phyloP scores from a whole-genome alignment of 2,329 filamentous ascomycete species.

The Amauroascus niger region DNA sequence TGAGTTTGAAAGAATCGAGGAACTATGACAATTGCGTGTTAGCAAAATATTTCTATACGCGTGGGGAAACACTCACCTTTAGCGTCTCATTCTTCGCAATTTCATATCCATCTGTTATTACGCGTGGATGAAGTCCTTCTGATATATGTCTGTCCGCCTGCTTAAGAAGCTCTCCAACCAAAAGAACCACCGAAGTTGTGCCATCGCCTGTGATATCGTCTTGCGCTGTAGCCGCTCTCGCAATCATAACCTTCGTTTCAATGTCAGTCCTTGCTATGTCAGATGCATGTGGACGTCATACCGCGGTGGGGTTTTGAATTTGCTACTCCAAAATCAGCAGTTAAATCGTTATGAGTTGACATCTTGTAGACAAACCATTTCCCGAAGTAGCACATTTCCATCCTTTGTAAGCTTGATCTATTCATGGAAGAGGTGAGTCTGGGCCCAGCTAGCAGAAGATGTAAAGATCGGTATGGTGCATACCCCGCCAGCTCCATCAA shows the following conservation, averaged over 20 bases:
- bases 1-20: conserved; percentile 85
- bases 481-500: conserved; percentile 53
- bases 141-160: conserved; percentile 94
- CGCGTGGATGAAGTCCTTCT: conserved; percentile 90
- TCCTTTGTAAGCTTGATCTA: conserved; percentile 99
- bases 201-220: conserved; percentile 98
- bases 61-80: conserved; percentile 48
- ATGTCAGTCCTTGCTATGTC: conserved; percentile 9
- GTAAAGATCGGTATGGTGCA: conserved; percentile 19
- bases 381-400: conserved; percentile 71
- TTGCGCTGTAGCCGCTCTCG: conserved; percentile 82
- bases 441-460: not conserved
- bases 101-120: conserved; percentile 96
- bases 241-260: conserved; percentile 52
- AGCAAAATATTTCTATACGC: not conserved
- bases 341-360: not conserved
- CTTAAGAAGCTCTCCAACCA: conserved; percentile 95
- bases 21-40: conserved; percentile 48
- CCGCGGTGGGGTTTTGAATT: conserved; percentile 97
- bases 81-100: conserved; percentile 88
- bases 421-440: conserved; percentile 19
- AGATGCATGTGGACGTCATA: conserved; percentile 35
- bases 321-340: conserved; percentile 45
- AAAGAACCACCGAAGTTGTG: conserved; percentile 87
- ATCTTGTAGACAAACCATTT: conserved; percentile 44